Percentiles rank a stretch among this genome's conserved stretches.
Conservation (phyloP, 2,329 filamentous ascomycete genomes). For the Talaromyces sp. region DNA sequence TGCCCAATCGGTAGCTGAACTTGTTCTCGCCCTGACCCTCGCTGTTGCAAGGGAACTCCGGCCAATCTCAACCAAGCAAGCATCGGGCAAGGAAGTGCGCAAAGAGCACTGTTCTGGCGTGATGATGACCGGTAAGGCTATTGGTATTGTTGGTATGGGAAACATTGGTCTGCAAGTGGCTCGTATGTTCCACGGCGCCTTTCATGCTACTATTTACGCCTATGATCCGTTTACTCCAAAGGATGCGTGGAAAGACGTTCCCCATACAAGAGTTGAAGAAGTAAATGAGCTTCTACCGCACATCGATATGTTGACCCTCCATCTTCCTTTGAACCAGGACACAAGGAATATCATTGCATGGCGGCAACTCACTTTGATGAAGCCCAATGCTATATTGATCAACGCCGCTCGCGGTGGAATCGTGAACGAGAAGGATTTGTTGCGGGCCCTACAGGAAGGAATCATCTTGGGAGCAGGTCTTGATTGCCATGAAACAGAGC, state of each 20-base stretch:
- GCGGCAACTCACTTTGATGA: conserved; percentile 31
- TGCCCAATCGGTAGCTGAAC: conserved; percentile 38
- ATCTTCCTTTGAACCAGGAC: conserved; percentile 32
- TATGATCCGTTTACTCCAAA: conserved; percentile 32
- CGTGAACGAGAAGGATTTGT: conserved; percentile 33
- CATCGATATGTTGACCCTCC: conserved; percentile 34
- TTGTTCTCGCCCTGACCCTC: conserved; percentile 31
- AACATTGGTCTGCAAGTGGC: conserved; percentile 27
- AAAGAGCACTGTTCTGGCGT: conserved; percentile 42
- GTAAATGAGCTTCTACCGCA: conserved; percentile 27
- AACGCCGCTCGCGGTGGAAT: conserved; percentile 40
- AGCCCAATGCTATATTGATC: conserved; percentile 35
- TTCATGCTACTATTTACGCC: conserved; percentile 30
- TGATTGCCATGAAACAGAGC: conserved; percentile 39
- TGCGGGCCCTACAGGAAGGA: conserved; percentile 25
- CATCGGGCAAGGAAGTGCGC: conserved; percentile 15
- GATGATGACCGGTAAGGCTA: conserved; percentile 18
- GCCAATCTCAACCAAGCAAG: conserved; percentile 26
- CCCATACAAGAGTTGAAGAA: conserved; percentile 24
- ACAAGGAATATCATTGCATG: conserved; percentile 30
- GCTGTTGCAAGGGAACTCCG: conserved; percentile 30
- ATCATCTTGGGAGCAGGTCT: conserved; percentile 37
- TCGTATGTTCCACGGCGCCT: conserved; percentile 32
- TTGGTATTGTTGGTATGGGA: too few species aligned
- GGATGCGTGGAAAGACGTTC: conserved; percentile 29